Evolutionary conservation across 495 filamentous ascomycete species (phyloP).

Genomic region (Tirmania nivea): DNA sequence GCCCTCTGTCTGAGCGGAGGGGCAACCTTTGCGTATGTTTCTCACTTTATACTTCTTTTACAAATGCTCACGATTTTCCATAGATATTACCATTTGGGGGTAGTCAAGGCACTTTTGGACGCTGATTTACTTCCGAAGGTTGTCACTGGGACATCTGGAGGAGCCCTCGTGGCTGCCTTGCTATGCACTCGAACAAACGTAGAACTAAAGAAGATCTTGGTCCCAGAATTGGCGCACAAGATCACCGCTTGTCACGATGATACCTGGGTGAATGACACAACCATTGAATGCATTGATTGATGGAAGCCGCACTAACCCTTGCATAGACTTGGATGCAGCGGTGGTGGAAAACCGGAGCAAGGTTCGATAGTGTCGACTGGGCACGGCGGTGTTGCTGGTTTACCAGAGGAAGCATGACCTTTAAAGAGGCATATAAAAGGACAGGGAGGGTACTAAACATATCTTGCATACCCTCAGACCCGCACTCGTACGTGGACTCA

Average conservation of each 20-base stretch:
- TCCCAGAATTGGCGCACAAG: conserved; percentile 61
- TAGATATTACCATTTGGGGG: conserved; percentile 79
- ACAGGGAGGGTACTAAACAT: conserved; percentile 92
- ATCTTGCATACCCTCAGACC: conserved; percentile 89
- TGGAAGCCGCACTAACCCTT: background rate
- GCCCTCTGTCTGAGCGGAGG: conserved; percentile 84
- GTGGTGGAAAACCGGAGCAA: conserved; percentile 81
- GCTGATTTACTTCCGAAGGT: conserved; percentile 71
- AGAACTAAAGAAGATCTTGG: conserved; percentile 62
- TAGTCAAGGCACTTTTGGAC: conserved; percentile 76
- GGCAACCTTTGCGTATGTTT: conserved; percentile 52
- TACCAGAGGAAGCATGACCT: conserved; percentile 70
- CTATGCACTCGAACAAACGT: conserved; percentile 78
- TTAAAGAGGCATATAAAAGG: conserved; percentile 80
- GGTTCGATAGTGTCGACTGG: conserved; percentile 88
- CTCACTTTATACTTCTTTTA: background rate
- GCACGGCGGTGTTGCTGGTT: conserved; percentile 74
- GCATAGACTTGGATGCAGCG: conserved; percentile 45
- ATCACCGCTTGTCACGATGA: conserved; percentile 71
- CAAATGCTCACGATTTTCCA: background rate
- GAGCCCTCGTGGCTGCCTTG: conserved; percentile 73
- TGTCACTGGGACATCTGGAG: conserved; percentile 87
- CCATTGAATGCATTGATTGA: background rate
- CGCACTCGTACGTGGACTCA: conserved; percentile 46
- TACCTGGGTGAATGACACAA: background rate